Evolutionary conservation across 2,329 filamentous ascomycete genomes (phyloP).

Genomic region (Fusarium sp.): DNA sequence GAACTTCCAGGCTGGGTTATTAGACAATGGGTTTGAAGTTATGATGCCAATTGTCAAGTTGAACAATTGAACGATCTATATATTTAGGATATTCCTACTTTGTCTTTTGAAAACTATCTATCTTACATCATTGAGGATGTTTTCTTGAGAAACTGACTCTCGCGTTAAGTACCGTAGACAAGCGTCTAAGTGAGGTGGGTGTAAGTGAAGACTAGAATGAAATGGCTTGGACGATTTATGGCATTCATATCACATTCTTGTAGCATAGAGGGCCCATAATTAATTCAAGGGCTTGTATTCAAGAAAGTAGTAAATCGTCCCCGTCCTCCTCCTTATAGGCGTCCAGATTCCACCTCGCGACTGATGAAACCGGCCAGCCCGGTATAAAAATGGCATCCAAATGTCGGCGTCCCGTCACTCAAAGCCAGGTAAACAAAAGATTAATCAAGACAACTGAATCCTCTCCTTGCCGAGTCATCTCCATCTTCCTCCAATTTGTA

Average conservation of each 20-base stretch:
- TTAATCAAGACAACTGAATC: conserved; percentile 24
- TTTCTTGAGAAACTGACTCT: neutral
- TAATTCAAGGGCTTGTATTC: conserved; percentile 34
- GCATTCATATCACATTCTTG: neutral
- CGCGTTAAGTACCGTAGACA: neutral
- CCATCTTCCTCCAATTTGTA: conserved; percentile 5
- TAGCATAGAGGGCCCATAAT: neutral
- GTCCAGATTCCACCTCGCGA: conserved; percentile 3
- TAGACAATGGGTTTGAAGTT: neutral
- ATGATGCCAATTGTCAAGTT: neutral
- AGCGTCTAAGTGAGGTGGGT: neutral
- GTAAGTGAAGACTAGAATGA: neutral
- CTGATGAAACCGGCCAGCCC: conserved; percentile 7
- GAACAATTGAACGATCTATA: neutral
- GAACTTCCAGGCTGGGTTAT: neutral
- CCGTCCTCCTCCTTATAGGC: conserved; percentile 1
- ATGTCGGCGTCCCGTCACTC: conserved; percentile 36
- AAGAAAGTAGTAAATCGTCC: conserved; percentile 27
- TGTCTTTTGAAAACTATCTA: fast-evolving
- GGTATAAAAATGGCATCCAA: conserved; percentile 27
- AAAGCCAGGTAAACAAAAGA: conserved; percentile 29
- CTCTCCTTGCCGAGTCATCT: conserved; percentile 21
- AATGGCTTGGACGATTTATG: neutral
- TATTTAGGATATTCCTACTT: too few species aligned
- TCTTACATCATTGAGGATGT: neutral